These are phyloP conservation scores for Epichloe elymi DNA, from an alignment of 2,329 filamentous ascomycete genomes.

Conservation along the genomic window DNA sequence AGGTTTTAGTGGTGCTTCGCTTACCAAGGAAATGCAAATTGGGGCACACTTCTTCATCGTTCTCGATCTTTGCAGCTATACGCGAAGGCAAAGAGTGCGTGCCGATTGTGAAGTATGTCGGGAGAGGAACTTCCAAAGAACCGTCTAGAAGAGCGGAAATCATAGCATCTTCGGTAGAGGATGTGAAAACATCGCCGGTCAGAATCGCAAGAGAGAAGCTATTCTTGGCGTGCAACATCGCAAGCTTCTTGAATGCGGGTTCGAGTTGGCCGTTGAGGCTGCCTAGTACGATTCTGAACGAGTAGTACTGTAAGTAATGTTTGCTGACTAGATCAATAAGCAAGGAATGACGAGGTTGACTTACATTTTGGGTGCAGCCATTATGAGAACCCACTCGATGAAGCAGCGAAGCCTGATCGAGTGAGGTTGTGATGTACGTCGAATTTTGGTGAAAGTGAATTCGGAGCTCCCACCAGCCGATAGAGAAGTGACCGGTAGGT, in stretches of 20 bases:
- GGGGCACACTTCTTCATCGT: conserved; percentile 64
- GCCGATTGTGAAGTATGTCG: conserved; percentile 85
- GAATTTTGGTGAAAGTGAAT: conserved; percentile 7
- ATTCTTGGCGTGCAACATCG: conserved; percentile 73
- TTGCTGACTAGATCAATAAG: neutral
- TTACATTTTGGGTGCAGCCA: conserved; percentile 38
- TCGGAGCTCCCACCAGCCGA: too few species aligned
- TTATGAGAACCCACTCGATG: conserved; percentile 10
- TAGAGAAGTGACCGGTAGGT: too few species aligned
- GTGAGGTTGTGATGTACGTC: neutral
- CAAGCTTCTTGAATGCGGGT: conserved; percentile 66
- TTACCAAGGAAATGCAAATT: conserved; percentile 87
- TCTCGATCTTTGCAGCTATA: conserved; percentile 61
- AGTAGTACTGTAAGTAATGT: neutral
- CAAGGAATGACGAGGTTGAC: conserved; percentile 4
- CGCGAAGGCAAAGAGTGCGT: conserved; percentile 54
- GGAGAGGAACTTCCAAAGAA: conserved; percentile 59
- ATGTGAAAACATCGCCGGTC: conserved; percentile 68
- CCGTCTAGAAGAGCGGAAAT: conserved; percentile 57
- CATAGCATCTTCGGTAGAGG: conserved; percentile 42
- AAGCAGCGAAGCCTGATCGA: neutral
- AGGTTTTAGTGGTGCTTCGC: conserved; percentile 75
- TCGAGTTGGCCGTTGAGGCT: conserved; percentile 68
- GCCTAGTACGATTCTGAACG: conserved; percentile 62
- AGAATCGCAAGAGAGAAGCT: conserved; percentile 76